Conservation (phyloP, 1,284 basidiomycete genomes). For the Tilletiaria anomala region DNA sequence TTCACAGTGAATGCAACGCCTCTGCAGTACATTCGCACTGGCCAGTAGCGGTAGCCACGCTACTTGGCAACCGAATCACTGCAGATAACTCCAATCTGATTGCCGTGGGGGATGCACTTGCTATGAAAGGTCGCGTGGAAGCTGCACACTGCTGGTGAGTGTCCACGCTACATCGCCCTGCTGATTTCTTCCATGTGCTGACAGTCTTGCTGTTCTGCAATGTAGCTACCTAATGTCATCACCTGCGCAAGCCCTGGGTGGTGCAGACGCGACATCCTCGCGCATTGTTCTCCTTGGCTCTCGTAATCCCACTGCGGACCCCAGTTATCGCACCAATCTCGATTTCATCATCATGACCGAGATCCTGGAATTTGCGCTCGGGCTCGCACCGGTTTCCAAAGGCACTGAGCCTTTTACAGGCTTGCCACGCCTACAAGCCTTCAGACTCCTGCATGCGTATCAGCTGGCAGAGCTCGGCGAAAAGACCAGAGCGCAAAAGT, state of each 20-base stretch:
- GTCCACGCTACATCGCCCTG: conserved; percentile 8
- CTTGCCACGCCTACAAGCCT: conserved; percentile 73
- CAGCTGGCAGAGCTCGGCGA: conserved; percentile 49
- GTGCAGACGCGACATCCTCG: conserved; percentile 50
- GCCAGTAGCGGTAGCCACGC: conserved; percentile 73
- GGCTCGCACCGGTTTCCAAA: conserved; percentile 57
- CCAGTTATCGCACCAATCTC: conserved; percentile 53
- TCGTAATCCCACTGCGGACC: conserved; percentile 47
- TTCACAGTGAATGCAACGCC: background rate
- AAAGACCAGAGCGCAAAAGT: conserved; percentile 43
- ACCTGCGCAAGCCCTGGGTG: conserved; percentile 60
- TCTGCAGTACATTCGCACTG: conserved; percentile 48
- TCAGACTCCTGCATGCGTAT: conserved; percentile 66
- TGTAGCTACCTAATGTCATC: conserved; percentile 73
- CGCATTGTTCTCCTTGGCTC: conserved; percentile 55
- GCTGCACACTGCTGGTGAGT: conserved; percentile 79
- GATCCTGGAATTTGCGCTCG: conserved; percentile 78
- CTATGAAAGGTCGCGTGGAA: conserved; percentile 57
- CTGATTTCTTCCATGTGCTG: too few species aligned
- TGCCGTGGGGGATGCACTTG: conserved; percentile 69
- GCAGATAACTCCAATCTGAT: conserved; percentile 54
- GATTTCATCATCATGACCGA: conserved; percentile 79
- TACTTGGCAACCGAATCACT: conserved; percentile 57
- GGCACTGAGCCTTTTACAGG: conserved; percentile 74
- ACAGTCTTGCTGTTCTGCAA: conserved; percentile 8